Base-by-base conservation (phyloP, 345 rosid species). In the Clarkia xantiana region DNA sequence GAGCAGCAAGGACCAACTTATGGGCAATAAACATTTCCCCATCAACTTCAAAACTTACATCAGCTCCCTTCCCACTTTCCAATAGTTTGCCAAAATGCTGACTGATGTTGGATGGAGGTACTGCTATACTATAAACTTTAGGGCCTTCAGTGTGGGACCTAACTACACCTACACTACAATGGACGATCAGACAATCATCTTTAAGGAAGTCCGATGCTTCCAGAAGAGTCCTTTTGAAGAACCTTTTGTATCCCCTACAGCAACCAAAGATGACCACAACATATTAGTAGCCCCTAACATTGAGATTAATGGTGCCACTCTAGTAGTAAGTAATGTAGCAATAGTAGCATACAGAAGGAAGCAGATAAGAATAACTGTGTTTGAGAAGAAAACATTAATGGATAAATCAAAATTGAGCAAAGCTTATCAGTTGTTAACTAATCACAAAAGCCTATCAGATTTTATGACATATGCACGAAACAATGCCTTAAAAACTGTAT, bases 211-310 rank as follows among this genome's bases (percentile, higher is more conserved):
- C 94, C 1, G 94, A 83, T 39, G 79, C 56, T 68, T 77, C 94
- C 23, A 83, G 56, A 51, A 65, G 64, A 51, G 65, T 54, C 70
- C 95, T 86, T 66, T 63, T 82, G 63, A 69, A 86, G 70, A 82
- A 86, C 14, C 86, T 84, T 47, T 82, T 82, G 66, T 82, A 82
- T 34, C 95, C 95, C 95, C 95, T 86, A 67, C 52, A 73, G 45
- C 23, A 65, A 23, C 1, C 29, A 23, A 23, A 23, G 29, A 23
- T 23, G 29, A 23, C 29, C 29, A 23, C 29, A 23, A 23, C 29
- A 23, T 23, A 23, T 23, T 6, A 23, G 29, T 23, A 23, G n/a
- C 29, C 29, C 4, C 3, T 3, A 23, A 23, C 29, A 23, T 2
- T 1, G 29, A 23, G 29, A 6, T 23, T 23, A 23, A 23, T 23